These are phyloP conservation scores for Salix koriyanagi DNA, from an alignment of 345 rosid genomes.

Conservation along the genomic window DNA sequence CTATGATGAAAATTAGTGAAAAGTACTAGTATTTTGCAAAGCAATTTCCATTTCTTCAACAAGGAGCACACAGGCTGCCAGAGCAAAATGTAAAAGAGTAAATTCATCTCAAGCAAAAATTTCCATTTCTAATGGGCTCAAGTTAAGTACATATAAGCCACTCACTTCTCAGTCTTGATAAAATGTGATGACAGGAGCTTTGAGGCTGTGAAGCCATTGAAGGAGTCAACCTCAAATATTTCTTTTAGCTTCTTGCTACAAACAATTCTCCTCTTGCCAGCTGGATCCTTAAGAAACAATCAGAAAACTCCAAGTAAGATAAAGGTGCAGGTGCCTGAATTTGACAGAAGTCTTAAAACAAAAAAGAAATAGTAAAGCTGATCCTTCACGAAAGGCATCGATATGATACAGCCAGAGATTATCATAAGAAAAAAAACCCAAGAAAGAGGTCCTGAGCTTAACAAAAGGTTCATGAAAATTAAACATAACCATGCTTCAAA, in stretches of 20 bases:
- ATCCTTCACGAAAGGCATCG: not conserved
- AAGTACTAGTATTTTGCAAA: constrained; percentile 1
- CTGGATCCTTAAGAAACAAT: constrained; percentile 44
- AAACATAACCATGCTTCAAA: not conserved
- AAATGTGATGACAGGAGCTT: constrained; percentile 48
- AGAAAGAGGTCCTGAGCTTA: not conserved
- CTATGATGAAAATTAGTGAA: not conserved
- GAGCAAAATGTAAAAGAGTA: constrained; percentile 9
- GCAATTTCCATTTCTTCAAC: constrained; percentile 16
- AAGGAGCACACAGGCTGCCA: constrained; percentile 10
- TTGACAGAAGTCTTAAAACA: not conserved
- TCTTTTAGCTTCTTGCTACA: constrained; percentile 60
- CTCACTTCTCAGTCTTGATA: constrained; percentile 51
- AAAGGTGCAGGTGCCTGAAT: not conserved
- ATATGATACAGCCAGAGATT: not conserved
- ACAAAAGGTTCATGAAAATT: not conserved
- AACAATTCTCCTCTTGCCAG: constrained; percentile 45
- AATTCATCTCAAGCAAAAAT: constrained; percentile 34
- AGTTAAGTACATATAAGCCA: constrained; percentile 14
- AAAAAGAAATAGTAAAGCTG: not conserved
- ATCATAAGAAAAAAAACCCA: not conserved
- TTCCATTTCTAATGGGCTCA: constrained; percentile 21
- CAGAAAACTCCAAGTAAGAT: constrained; percentile 8
- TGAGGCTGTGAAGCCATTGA: constrained; percentile 40
- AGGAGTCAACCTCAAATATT: constrained; percentile 53